Evolutionary conservation across 768 basidiomycete genomes (phyloP).

Genomic region (Auricularia sp.): DNA sequence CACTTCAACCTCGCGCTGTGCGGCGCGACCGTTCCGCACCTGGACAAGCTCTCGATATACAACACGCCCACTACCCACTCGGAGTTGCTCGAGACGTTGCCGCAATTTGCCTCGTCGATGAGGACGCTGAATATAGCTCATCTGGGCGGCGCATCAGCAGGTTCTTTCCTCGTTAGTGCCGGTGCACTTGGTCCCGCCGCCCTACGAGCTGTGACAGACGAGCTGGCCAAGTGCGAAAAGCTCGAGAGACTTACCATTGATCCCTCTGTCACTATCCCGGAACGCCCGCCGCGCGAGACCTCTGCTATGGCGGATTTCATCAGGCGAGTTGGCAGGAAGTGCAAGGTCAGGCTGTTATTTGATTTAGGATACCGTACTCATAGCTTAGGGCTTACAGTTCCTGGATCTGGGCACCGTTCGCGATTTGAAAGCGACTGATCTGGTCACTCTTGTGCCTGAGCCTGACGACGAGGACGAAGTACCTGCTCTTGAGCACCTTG

Average conservation of each 20-base stretch:
- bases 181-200: slow-evolving; percentile 46
- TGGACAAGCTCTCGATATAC: slow-evolving; percentile 58
- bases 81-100: slow-evolving; percentile 33
- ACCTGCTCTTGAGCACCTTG: slow-evolving; percentile 34
- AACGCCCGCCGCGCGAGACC: slow-evolving; percentile 14
- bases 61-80: slow-evolving; percentile 35
- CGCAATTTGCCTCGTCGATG: slow-evolving; percentile 28
- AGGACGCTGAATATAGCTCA: slow-evolving; percentile 47
- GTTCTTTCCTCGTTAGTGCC: too few relatives aligned
- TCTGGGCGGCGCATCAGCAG: slow-evolving; percentile 37
- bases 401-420: slow-evolving; percentile 50
- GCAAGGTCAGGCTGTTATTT: slow-evolving; percentile 33
- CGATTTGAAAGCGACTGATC: slow-evolving; percentile 38
- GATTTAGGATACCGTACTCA: neutral
- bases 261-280: too few relatives aligned
- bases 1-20: slow-evolving; percentile 39
- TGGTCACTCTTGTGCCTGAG: slow-evolving; percentile 36
- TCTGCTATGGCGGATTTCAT: slow-evolving; percentile 38
- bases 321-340: slow-evolving; percentile 42
- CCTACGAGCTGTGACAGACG: slow-evolving; percentile 26
- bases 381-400: slow-evolving; percentile 25
- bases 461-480: slow-evolving; percentile 18
- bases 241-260: too few relatives aligned
- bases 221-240: too few relatives aligned
- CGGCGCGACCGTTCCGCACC: slow-evolving; percentile 9